phyloP scores from a whole-genome alignment of 2,329 filamentous ascomycete species.

The Aspergillus sp. region DNA sequence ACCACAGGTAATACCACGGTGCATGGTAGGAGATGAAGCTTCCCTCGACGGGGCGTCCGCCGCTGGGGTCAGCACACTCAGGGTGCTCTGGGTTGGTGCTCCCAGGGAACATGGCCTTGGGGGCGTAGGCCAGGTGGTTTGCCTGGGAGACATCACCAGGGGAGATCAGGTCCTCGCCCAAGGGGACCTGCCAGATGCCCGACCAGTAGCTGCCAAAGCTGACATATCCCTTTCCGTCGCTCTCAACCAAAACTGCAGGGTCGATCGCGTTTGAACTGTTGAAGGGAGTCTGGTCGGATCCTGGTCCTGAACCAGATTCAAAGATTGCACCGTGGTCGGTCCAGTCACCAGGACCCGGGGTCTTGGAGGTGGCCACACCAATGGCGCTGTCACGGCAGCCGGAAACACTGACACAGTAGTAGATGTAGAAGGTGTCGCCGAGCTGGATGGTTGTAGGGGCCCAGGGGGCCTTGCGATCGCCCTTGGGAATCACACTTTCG shows the following conservation, averaged over 20 bases:
- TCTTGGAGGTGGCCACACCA: conserved; percentile 50
- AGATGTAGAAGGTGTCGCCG: conserved; percentile 57
- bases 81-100: conserved; percentile 15
- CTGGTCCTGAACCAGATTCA: conserved; percentile 27
- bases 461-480: conserved; percentile 33
- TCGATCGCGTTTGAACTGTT: conserved; percentile 59
- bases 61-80: conserved; percentile 24
- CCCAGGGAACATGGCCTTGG: conserved; percentile 11
- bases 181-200: conserved; percentile 57
- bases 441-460: conserved; percentile 59
- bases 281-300: conserved; percentile 22
- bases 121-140: conserved; percentile 25
- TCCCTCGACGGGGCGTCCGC: conserved; percentile 28
- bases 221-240: conserved; percentile 39
- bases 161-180: conserved; percentile 31
- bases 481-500: conserved; percentile 29
- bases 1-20: conserved; percentile 32
- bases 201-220: conserved; percentile 67
- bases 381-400: conserved; percentile 60
- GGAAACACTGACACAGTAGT: conserved; percentile 60
- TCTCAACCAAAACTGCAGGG: conserved; percentile 44
- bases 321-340: conserved; percentile 31
- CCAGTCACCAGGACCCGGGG: conserved; percentile 30
- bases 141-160: conserved; percentile 16
- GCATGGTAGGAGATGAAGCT: conserved; percentile 23